Evolutionary conservation across 495 filamentous ascomycete genomes (phyloP).

Genomic region (Geopyxis carbonaria): DNA sequence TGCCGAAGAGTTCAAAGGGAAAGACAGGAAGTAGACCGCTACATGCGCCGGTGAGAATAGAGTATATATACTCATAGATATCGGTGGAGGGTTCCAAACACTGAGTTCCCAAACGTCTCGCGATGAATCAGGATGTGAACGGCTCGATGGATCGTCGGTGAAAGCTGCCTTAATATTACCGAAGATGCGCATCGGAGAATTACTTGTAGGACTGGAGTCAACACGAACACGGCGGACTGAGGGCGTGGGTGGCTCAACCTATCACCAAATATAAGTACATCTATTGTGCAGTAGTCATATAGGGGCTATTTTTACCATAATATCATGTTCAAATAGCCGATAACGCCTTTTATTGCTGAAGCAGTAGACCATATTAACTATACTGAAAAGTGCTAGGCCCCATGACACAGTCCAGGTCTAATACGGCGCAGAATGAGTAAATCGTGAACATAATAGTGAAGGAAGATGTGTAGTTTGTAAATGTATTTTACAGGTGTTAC

Average conservation of each 20-base stretch:
- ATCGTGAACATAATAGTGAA: conserved; percentile 7
- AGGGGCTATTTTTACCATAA: conserved; percentile 12
- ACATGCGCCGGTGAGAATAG: conserved; percentile 86
- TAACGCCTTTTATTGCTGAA: conserved; percentile 72
- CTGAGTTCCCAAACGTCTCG: conserved; percentile 90
- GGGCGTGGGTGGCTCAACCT: conserved; percentile 48
- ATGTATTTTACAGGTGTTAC: too few species aligned
- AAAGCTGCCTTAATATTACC: conserved; percentile 43
- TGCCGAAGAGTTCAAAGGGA: conserved; percentile 59
- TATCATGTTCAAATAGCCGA: conserved; percentile 58
- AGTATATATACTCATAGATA: conserved; percentile 68
- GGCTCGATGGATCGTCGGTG: conserved; percentile 42
- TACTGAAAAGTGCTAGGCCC: conserved; percentile 34
- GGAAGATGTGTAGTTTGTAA: too few species aligned
- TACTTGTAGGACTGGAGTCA: conserved; percentile 62
- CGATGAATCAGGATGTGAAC: conserved; percentile 67
- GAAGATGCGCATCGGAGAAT: conserved; percentile 64
- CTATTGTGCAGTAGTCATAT: neutral
- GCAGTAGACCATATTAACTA: conserved; percentile 63
- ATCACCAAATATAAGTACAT: neutral
- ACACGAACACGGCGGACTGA: conserved; percentile 81
- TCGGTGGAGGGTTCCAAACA: conserved; percentile 80
- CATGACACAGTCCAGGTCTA: conserved; percentile 11
- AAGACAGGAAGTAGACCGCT: conserved; percentile 69
- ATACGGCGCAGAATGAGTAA: conserved; percentile 6